phyloP scores from a whole-genome alignment of 2,329 filamentous ascomycete genomes.

The Alternaria brassicae region DNA sequence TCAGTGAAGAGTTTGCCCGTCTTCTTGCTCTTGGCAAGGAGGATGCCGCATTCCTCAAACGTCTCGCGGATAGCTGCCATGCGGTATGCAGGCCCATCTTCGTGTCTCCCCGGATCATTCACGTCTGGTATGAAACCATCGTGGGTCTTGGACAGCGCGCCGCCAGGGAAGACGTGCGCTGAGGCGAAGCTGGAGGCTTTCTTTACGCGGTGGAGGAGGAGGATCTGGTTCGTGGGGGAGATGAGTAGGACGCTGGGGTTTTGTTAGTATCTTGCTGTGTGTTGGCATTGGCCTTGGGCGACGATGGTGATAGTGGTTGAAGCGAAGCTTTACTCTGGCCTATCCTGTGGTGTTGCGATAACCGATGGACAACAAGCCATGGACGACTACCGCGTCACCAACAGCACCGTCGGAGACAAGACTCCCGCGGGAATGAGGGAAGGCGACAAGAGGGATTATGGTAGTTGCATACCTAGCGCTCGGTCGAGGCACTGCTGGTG shows the following conservation, averaged over 20 bases:
- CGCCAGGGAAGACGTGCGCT: slow-evolving; percentile 94
- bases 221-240: slow-evolving; percentile 83
- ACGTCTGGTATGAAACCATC: slow-evolving; percentile 68
- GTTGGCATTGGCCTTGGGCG: background rate
- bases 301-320: background rate
- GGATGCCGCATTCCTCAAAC: slow-evolving; percentile 92
- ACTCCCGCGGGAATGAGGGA: no score
- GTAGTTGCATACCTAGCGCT: slow-evolving; percentile 64
- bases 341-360: no score
- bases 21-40: slow-evolving; percentile 68
- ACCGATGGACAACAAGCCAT: no score
- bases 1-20: slow-evolving; percentile 65
- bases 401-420: no score
- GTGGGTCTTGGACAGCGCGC: slow-evolving; percentile 78
- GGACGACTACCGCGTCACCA: no score
- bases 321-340: no score
- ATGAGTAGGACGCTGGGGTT: slow-evolving; percentile 76
- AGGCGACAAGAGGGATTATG: no score
- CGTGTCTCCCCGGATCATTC: slow-evolving; percentile 65
- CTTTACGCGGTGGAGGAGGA: slow-evolving; percentile 84
- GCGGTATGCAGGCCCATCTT: slow-evolving; percentile 77
- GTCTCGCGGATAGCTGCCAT: slow-evolving; percentile 86
- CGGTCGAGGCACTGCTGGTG: slow-evolving; percentile 62
- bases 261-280: background rate
- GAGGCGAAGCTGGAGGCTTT: slow-evolving; percentile 86